Base-by-base conservation (phyloP, 2,329 filamentous ascomycete genomes). In the Botrytis fabae region DNA sequence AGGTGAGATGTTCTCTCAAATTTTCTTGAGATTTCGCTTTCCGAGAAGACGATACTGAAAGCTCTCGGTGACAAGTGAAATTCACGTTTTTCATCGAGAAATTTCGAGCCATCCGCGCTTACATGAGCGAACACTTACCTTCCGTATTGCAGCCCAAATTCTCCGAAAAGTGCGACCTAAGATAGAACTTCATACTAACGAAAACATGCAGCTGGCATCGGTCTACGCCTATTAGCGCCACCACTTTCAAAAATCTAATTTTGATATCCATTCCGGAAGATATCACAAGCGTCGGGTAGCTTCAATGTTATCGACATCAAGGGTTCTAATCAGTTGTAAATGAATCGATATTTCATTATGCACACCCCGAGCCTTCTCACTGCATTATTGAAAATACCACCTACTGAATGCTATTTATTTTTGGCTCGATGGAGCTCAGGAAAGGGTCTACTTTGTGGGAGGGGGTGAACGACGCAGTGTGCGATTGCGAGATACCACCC, bases 161-260 rank as follows among this genome's bases (percentile, higher is more conserved):
- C 12, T 20, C 54, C 68, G 44, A 44, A 28, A 35, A 51, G 54
- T 46, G 20, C 20, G 35, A 59, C 28, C 48, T n/a, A 57, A 60
- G 66, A 32, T 61, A n/a, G 46, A 20, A 62, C n/a, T 10, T 32
- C 48, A 62, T 48, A 38, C 40, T 35, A 59, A 46, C 68, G 40
- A 59, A 62, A 59, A 62, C 51, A 70, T 70, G 57, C 69, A 70
- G 28, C 28, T 70, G n/a, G 22, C 28, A 25, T 48, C 7, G 8
- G 14, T 48, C 42, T 51, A 62, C 28, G 69, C 42, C 59, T 32
- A n/a, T 48, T n/a, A 48, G 69, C 57, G 57, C 59, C 68, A 70
- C 69, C 22, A n/a, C 35, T 48, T 51, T 18, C 54, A 38, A 20
- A 22, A 28, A 70, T 51, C 28, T 7, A 10, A 32, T 66, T 18